Evolutionary conservation across 2,329 filamentous ascomycete genomes (phyloP).

Genomic region (Claviceps capensis): DNA sequence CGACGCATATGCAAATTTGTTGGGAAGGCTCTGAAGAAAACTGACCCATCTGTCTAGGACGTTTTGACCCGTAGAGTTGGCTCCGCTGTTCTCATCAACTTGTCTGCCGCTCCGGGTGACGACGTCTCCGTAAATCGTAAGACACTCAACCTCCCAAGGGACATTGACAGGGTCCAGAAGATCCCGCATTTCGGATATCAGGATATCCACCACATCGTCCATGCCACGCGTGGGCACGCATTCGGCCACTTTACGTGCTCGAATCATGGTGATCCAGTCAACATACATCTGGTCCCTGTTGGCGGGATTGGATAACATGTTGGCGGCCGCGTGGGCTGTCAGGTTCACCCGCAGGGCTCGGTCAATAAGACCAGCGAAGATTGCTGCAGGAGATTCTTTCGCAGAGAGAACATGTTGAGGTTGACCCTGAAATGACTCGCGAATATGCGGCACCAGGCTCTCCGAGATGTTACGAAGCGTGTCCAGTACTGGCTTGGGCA

Average conservation of each 20-base stretch:
- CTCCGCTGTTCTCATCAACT: conserved; percentile 13
- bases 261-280: conserved; percentile 65
- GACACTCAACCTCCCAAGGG: conserved; percentile 49
- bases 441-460: conserved; percentile 66
- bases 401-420: conserved; percentile 76
- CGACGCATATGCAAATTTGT: conserved; percentile 59
- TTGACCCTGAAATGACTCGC: conserved; percentile 71
- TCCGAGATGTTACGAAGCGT: conserved; percentile 79
- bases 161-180: conserved; percentile 56
- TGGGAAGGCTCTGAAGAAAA: conserved; percentile 55
- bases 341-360: conserved; percentile 84
- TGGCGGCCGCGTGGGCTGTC: conserved; percentile 84
- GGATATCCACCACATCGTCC: conserved; percentile 50
- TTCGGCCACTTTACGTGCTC: conserved; percentile 48
- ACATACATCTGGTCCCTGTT: conserved; percentile 92
- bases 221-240: conserved; percentile 48
- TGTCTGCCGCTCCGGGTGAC: conserved; percentile 31
- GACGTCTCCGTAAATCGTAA: conserved; percentile 47
- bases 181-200: conserved; percentile 54
- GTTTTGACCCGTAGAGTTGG: conserved; percentile 37
- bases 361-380: conserved; percentile 77
- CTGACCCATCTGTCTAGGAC: conserved; percentile 67
- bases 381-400: conserved; percentile 74
- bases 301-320: conserved; percentile 77
- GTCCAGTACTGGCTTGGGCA: conserved; percentile 75